Evolutionary conservation across 2,329 filamentous ascomycete genomes (phyloP), one percentile per base, ranked within the genome.

Genomic region (Ilyonectria destructans): DNA sequence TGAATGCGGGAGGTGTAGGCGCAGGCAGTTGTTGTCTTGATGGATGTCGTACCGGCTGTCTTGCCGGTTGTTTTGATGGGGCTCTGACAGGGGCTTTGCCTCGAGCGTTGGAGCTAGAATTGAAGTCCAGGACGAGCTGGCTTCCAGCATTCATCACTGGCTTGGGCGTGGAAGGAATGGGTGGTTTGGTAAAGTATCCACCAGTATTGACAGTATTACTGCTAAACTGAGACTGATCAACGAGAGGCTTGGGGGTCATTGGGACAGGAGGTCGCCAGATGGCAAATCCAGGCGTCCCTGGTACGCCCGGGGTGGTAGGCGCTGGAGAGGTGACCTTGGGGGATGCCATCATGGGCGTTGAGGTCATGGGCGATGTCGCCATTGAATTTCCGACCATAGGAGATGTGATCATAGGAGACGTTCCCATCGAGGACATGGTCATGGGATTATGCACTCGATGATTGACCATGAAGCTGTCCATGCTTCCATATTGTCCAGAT

Each of bases 161-260:
- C 67, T 84, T 84, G 10, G 81, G 79, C 37, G 79, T 81, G 35
- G 81, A 79, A 31, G 82, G 81, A 10, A 82, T 74, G 1, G 82
- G 81, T 7, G 82, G 82, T 57, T 80, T 81, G 21, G 72, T 57
- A 58, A 78, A 80, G 67, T 80, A 82, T 17, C 77, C 74, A 31
- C 65, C 70, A n/a, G 70, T 69, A 31, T 69, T 74, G 37, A 68
- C 66, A 49, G 73, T 62, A 62, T 65, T 70, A 40, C 65, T 70
- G 51, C 57, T 75, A 56, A 49, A 56, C 67, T 75, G 75, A 45
- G 72, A 49, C 21, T 74, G 75, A n/a, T 69, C 65, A 15, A 70
- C 56, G 37, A 69, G 62, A 37, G 70, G 74, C 40, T 79, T 77
- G 46, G 71, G 69, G 54, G 58, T 73, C 62, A 70, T 77, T n/a